Evolutionary conservation across 805 yeast species (phyloP), one percentile per base, ranked within the genome.

Genomic region (Kockiozyma suomiensis): DNA sequence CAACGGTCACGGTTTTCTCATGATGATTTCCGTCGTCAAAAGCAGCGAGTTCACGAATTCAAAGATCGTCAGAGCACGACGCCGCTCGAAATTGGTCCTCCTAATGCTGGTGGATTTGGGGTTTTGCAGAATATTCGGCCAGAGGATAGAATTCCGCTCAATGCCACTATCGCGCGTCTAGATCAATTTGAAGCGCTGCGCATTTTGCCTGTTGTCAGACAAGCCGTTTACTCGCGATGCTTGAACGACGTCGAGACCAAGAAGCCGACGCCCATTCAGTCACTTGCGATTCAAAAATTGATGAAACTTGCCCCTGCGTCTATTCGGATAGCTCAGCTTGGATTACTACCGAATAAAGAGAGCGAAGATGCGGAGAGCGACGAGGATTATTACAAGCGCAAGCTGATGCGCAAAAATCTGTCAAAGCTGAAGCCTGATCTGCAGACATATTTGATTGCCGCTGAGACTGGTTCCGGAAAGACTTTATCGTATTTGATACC

Each of bases 381-480:
- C 21, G 65, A 53, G 37, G 63, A 58, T 8, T 61, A 56, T 43
- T 58, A 58, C 30, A 35, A 48, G 17, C 50, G 65, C 30, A 54
- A 43, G 48, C 15, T 5, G 42, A 38, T 28, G 47, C 46, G 59
- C 19, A 62, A 47, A 21, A 49, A 42, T 25, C 48, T 51, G 40
- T 40, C 32, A 38, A 65, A 66, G 66, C 69, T 42, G 59, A 68
- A 21, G 73, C 72, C 6, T 75, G 78, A 59, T 68, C 85, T 50
- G 84, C 85, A 65, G 81, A 38, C 86, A 0, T 90, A 83, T 76
- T 83, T 94, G 1, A 73, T 93, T 56, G 97, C 98, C 0, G 97
- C 97, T 2, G 98, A 94, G 72, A 93, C 99, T 0, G 99, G 99
- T 0, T 87, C 96, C 0, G 99, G 99, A 7, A 93, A 93, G 71